phyloP scores from a whole-genome alignment of 768 basidiomycete genomes.

The Neoboletus magnificus region DNA sequence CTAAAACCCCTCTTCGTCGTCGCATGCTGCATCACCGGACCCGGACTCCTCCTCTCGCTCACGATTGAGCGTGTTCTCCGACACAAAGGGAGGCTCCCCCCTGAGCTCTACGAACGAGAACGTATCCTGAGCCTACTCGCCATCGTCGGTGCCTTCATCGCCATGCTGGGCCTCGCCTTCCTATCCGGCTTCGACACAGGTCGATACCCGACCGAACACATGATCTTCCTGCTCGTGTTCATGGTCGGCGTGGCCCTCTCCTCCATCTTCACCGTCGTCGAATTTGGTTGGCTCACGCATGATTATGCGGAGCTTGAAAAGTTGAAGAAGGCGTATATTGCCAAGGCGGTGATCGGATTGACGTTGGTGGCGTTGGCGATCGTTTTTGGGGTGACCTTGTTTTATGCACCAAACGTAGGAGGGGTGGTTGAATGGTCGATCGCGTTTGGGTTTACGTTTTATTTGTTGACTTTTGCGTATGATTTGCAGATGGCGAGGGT shows the following conservation, averaged over 20 bases:
- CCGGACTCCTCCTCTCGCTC: conserved; percentile 59
- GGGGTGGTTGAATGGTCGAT: conserved; percentile 77
- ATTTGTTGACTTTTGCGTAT: conserved; percentile 67
- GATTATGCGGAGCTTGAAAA: conserved; percentile 45
- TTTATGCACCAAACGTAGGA: conserved; percentile 43
- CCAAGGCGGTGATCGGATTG: conserved; percentile 58
- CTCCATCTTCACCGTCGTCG: conserved; percentile 69
- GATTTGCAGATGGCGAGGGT: conserved; percentile 60
- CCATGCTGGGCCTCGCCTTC: conserved; percentile 61
- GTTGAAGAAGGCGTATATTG: conserved; percentile 53
- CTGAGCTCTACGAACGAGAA: conserved; percentile 57
- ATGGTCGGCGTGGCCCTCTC: conserved; percentile 68
- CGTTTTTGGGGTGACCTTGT: conserved; percentile 57
- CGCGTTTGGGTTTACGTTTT: conserved; percentile 68
- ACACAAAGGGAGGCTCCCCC: conserved; percentile 64
- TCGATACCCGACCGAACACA: conserved; percentile 48
- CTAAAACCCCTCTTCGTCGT: conserved; percentile 75
- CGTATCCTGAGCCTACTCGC: conserved; percentile 53
- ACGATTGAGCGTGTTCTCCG: conserved; percentile 60
- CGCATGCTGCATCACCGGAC: conserved; percentile 60
- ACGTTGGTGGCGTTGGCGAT: conserved; percentile 60
- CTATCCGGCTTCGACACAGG: conserved; percentile 71
- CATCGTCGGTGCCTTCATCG: conserved; percentile 57
- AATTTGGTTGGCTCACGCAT: conserved; percentile 66
- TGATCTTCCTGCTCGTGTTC: conserved; percentile 66